Conservation (phyloP, 805 yeast genomes). For the Candida sanyiensis region DNA sequence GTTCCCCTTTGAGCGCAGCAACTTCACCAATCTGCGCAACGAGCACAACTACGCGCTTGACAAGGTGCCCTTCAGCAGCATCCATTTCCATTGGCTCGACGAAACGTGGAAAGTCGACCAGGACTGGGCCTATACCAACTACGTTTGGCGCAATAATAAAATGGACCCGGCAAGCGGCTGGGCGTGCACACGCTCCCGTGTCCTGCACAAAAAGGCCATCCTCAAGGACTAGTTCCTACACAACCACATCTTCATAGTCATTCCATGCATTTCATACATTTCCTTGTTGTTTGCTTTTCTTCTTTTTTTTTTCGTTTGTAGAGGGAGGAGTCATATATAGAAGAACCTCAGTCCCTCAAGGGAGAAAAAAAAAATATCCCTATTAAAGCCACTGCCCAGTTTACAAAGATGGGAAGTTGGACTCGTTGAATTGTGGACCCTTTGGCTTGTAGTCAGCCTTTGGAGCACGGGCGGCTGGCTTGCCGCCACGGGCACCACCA, state of each 20-base stretch:
- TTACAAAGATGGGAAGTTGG: conserved; percentile 15
- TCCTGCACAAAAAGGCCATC: conserved; percentile 45
- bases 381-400: no score
- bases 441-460: conserved; percentile 4
- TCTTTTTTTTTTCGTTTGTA: conserved; percentile 4
- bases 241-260: neutral
- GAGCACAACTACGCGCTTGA: conserved; percentile 32
- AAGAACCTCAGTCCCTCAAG: neutral
- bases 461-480: conserved; percentile 6
- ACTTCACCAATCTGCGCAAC: conserved; percentile 37
- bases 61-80: conserved; percentile 40
- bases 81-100: conserved; percentile 56
- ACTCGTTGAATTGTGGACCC: conserved; percentile 12
- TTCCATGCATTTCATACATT: conserved; percentile 9
- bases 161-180: conserved; percentile 41
- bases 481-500: conserved; percentile 5
- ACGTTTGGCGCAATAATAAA: conserved; percentile 40
- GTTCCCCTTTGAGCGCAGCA: conserved; percentile 47
- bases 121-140: conserved; percentile 50
- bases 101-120: conserved; percentile 43
- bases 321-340: neutral
- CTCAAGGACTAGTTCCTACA: conserved; percentile 4
- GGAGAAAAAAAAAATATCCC: neutral
- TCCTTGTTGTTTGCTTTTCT: no score
- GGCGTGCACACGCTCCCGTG: conserved; percentile 49